Evolutionary conservation across 257 asterid species (phyloP).

Genomic region (Salvia hispanica): DNA sequence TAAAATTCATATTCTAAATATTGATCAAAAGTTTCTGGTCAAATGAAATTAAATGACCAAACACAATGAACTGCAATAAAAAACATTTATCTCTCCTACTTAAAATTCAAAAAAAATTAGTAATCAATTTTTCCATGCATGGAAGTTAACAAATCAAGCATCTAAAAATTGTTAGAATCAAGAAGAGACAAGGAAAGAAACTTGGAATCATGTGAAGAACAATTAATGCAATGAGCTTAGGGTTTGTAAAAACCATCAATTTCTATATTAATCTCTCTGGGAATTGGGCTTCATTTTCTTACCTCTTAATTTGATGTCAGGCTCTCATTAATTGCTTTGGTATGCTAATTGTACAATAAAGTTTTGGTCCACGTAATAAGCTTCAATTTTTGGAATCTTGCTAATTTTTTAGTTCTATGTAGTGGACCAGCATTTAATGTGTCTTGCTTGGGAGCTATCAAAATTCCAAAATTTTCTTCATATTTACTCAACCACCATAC

Average conservation of each 20-base stretch:
- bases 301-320: slow-evolving; percentile 28
- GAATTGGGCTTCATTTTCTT: slow-evolving; percentile 28
- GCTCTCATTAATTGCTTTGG: slow-evolving; percentile 37
- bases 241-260: slow-evolving; percentile 35
- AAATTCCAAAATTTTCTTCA: neutral
- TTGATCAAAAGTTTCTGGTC: no score
- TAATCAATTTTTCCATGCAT: slow-evolving; percentile 15
- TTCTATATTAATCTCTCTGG: slow-evolving; percentile 35
- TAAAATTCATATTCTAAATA: no score
- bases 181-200: slow-evolving; percentile 43
- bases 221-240: slow-evolving; percentile 48
- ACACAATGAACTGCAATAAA: no score
- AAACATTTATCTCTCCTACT: neutral
- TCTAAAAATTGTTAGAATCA: slow-evolving; percentile 28
- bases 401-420: slow-evolving; percentile 30
- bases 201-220: slow-evolving; percentile 44
- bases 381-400: slow-evolving; percentile 34
- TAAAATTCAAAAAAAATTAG: no score
- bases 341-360: slow-evolving; percentile 24
- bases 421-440: slow-evolving; percentile 33
- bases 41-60: no score
- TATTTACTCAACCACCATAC: neutral
- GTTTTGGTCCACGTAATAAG: slow-evolving; percentile 39
- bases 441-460: slow-evolving; percentile 30
- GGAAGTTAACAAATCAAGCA: slow-evolving; percentile 29